Conservation (phyloP, 2,329 filamentous ascomycete species). For the Didymella sp. region DNA sequence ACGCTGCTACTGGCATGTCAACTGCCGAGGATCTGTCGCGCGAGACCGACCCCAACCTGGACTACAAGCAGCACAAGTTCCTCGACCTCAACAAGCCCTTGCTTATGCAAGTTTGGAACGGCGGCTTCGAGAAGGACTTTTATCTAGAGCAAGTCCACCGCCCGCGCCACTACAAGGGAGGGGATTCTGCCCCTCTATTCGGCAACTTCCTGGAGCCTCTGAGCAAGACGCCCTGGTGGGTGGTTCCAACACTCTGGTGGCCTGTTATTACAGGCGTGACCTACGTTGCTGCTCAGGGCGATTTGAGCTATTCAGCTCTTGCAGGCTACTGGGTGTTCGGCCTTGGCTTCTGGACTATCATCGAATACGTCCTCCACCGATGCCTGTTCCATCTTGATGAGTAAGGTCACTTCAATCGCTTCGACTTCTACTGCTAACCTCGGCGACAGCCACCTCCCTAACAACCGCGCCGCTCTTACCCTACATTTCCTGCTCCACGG, state of each 20-base stretch:
- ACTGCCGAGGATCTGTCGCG: conserved; percentile 83
- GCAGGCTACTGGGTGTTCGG: conserved; percentile 73
- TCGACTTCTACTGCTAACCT: conserved; percentile 31
- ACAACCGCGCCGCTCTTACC: conserved; percentile 87
- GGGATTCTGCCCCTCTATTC: conserved; percentile 89
- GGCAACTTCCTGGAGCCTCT: conserved; percentile 99
- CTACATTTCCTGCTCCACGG: conserved; percentile 93
- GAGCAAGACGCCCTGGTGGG: conserved; percentile 92
- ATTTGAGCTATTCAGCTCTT: conserved; percentile 59
- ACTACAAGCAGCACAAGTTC: conserved; percentile 93
- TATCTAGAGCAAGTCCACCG: conserved; percentile 96
- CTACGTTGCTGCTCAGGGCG: conserved; percentile 64
- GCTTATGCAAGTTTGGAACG: conserved; percentile 84
- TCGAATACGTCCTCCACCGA: conserved; percentile 88
- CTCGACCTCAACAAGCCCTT: conserved; percentile 86
- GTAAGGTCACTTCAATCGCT: conserved; percentile 61
- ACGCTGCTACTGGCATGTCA: conserved; percentile 80
- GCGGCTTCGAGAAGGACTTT: conserved; percentile 92
- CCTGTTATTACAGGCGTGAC: conserved; percentile 80
- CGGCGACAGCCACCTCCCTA: conserved; percentile 74
- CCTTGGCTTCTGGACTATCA: conserved; percentile 81
- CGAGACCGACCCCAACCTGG: conserved; percentile 77
- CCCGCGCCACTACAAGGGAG: conserved; percentile 93
- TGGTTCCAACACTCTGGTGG: conserved; percentile 83
- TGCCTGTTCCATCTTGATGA: conserved; percentile 93